A percentile compares a stretch with the other conserved stretches of the same genome.
Evolutionary conservation across 495 filamentous ascomycete genomes (phyloP).

Genomic region (Lasiosphaeriaceae sp.): DNA sequence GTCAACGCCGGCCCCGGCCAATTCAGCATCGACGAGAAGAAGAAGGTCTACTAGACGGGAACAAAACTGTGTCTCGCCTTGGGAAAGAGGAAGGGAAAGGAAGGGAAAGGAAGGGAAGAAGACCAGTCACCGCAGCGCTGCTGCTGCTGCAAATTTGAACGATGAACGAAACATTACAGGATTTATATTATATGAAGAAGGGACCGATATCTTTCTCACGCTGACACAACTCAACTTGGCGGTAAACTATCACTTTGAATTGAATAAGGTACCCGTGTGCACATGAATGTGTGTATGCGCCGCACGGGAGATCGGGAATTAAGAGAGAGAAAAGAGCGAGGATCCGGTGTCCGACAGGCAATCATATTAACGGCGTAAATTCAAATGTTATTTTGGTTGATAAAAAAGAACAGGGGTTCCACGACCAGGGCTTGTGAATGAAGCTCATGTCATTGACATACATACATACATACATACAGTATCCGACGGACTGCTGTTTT

Average conservation of each 20-base stretch:
- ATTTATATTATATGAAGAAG: neutral
- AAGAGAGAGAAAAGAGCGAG: neutral
- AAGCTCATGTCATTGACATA: too few relatives aligned
- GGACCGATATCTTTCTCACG: neutral
- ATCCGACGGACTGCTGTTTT: too few relatives aligned
- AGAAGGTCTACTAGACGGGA: slow-evolving; percentile 86
- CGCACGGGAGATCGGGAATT: neutral
- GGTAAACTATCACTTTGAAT: neutral
- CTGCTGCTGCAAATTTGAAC: neutral
- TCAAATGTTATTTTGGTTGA: neutral
- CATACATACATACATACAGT: too few relatives aligned
- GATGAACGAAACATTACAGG: neutral
- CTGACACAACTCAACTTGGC: neutral
- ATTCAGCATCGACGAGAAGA: slow-evolving; percentile 99
- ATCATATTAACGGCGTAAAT: slow-evolving; percentile 6
- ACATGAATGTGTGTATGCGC: neutral
- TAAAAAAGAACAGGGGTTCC: too few relatives aligned
- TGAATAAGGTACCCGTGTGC: neutral
- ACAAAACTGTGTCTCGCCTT: neutral
- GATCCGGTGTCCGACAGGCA: neutral
- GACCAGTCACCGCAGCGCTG: neutral
- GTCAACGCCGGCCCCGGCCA: slow-evolving; percentile 98
- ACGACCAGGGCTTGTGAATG: too few relatives aligned
- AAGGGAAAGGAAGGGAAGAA: neutral
- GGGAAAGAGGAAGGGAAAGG: neutral